Evolutionary conservation across 2,329 filamentous ascomycete species (phyloP).

Genomic region (Botrytis aclada): DNA sequence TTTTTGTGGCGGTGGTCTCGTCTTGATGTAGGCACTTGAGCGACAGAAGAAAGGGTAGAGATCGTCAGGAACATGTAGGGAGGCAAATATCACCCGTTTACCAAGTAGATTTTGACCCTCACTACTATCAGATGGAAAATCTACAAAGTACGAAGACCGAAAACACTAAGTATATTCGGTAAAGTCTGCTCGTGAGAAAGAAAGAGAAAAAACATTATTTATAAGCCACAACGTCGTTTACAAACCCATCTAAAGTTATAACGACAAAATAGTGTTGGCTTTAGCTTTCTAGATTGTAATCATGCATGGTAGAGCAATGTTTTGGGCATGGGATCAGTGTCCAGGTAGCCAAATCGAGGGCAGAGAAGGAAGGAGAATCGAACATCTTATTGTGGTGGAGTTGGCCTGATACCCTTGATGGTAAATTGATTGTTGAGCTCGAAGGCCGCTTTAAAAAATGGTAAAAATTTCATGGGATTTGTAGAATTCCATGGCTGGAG

Average conservation of each 20-base stretch:
- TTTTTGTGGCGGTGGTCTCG: slow-evolving; percentile 6
- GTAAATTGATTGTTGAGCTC: slow-evolving; percentile 10
- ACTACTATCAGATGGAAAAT: background rate
- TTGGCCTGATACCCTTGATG: slow-evolving; percentile 11
- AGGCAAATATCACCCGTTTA: background rate
- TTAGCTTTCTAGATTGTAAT: background rate
- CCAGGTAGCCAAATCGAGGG: background rate
- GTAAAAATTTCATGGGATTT: slow-evolving; percentile 18
- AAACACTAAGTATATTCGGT: background rate
- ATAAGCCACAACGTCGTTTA: slow-evolving; percentile 2
- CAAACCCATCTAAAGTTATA: background rate
- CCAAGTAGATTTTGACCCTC: background rate
- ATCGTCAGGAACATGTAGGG: slow-evolving; percentile 18
- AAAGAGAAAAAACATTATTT: slow-evolving; percentile 2
- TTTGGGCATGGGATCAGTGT: background rate
- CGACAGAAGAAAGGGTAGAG: slow-evolving; percentile 14
- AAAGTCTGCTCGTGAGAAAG: background rate
- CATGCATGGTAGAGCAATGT: slow-evolving; percentile 1
- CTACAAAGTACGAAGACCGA: background rate
- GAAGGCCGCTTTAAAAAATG: slow-evolving; percentile 18
- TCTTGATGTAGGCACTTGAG: slow-evolving; percentile 2
- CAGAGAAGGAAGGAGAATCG: slow-evolving; percentile 1
- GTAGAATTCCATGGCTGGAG: slow-evolving; percentile 17
- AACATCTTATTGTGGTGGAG: slow-evolving; percentile 6
- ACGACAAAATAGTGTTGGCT: background rate